These are phyloP conservation scores for Candida tallmaniae DNA, from an alignment of 805 yeast genomes.

Conservation along the genomic window DNA sequence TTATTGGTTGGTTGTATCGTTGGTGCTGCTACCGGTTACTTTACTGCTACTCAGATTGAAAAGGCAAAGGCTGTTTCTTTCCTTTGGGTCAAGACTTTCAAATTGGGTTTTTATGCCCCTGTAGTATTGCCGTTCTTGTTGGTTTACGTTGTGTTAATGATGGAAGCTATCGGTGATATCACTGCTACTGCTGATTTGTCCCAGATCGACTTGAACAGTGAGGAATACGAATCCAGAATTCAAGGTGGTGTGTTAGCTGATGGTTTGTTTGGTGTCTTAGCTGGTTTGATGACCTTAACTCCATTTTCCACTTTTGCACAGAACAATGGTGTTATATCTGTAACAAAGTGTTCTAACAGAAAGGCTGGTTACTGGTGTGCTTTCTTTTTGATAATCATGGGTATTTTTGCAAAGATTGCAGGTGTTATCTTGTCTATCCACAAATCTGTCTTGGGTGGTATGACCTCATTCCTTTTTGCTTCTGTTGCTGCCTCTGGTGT, in stretches of 20 bases:
- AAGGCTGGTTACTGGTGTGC: constrained; percentile 73
- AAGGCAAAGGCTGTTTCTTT: constrained; percentile 78
- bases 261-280: constrained; percentile 71
- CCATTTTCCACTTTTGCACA: constrained; percentile 91
- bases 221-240: constrained; percentile 69
- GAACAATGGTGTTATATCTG: constrained; percentile 87
- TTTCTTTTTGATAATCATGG: constrained; percentile 77
- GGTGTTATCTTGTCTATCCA: constrained; percentile 70
- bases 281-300: constrained; percentile 73
- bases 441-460: constrained; percentile 63
- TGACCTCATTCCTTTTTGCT: constrained; percentile 71
- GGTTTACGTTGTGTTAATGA: constrained; percentile 72
- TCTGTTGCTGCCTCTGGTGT: constrained; percentile 73
- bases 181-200: constrained; percentile 92
- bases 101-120: constrained; percentile 71
- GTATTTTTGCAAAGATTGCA: constrained; percentile 77
- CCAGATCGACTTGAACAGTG: constrained; percentile 75
- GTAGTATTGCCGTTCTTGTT: constrained; percentile 79
- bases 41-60: constrained; percentile 51
- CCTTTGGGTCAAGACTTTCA: constrained; percentile 83
- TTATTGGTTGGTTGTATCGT: constrained; percentile 83
- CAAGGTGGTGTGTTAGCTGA: constrained; percentile 92
- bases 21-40: constrained; percentile 86
- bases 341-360: constrained; percentile 86
- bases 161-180: constrained; percentile 92